These are phyloP conservation scores for Alternaria viburni DNA, from an alignment of 2,329 filamentous ascomycete species.

Conservation along the genomic window DNA sequence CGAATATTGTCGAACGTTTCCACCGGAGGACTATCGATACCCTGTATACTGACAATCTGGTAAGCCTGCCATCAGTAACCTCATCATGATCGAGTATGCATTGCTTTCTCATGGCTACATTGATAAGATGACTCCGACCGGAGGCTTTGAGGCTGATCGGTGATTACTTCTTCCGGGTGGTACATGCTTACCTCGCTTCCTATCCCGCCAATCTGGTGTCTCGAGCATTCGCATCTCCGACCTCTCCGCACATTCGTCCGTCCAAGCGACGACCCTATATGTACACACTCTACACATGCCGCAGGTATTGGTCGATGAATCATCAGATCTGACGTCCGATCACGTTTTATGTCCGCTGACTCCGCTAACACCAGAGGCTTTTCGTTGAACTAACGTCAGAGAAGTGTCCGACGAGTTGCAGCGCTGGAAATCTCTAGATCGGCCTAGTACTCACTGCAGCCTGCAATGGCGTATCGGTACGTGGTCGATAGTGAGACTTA, in stretches of 20 bases:
- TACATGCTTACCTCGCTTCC: background rate
- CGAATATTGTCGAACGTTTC: background rate
- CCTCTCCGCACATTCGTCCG: background rate
- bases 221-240: background rate
- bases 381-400: background rate
- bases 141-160: background rate
- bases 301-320: background rate
- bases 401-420: background rate
- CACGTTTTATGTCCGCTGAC: conserved; percentile 10
- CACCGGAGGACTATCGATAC: background rate
- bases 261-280: background rate
- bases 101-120: background rate
- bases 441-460: background rate
- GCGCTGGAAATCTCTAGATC: background rate
- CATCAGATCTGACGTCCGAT: background rate
- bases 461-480: background rate
- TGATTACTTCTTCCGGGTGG: background rate
- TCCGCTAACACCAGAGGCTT: background rate
- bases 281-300: background rate
- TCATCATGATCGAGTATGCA: background rate
- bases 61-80: background rate
- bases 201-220: background rate
- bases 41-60: background rate
- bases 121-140: background rate
- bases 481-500: background rate